These are phyloP conservation scores for Chamaecyparis obtusa DNA, from an alignment of 75 land plant species.

Conservation along the genomic window DNA sequence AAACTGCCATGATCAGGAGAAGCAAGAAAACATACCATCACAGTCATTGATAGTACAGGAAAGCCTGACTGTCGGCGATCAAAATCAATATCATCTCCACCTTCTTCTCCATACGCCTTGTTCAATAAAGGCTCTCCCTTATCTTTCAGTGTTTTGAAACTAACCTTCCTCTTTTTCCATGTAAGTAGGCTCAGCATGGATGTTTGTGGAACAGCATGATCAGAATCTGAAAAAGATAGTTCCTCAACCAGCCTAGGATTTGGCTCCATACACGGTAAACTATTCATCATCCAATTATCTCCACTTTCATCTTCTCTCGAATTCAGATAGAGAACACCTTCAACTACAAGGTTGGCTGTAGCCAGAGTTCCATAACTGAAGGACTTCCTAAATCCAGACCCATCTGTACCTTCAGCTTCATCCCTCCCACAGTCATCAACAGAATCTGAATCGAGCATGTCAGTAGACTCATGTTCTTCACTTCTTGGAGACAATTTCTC, in stretches of 20 bases:
- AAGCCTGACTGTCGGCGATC: slow-evolving; percentile 78
- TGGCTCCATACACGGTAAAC: slow-evolving; percentile 44
- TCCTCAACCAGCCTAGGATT: slow-evolving; percentile 39
- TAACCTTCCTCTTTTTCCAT: slow-evolving; percentile 80
- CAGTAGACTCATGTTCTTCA: slow-evolving; percentile 45
- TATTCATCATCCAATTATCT: slow-evolving; percentile 57
- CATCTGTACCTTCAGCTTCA: slow-evolving; percentile 39
- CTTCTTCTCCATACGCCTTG: slow-evolving; percentile 84
- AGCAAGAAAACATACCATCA: neutral
- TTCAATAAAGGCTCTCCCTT: slow-evolving; percentile 88
- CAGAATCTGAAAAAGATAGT: slow-evolving; percentile 30
- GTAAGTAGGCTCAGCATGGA: slow-evolving; percentile 60
- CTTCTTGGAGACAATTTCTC: slow-evolving; percentile 51
- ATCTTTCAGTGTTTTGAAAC: slow-evolving; percentile 64
- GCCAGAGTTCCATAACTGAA: slow-evolving; percentile 81
- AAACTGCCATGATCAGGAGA: neutral
- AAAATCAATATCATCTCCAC: slow-evolving; percentile 97
- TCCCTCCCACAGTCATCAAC: slow-evolving; percentile 50
- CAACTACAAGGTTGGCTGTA: slow-evolving; percentile 55
- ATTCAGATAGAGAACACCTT: slow-evolving; percentile 45
- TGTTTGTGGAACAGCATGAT: slow-evolving; percentile 34
- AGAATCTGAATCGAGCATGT: slow-evolving; percentile 68
- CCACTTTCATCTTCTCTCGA: slow-evolving; percentile 25
- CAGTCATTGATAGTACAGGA: slow-evolving; percentile 16
- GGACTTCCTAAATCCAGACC: slow-evolving; percentile 47